A percentile compares a stretch with the other conserved stretches of the same genome.
These are phyloP conservation scores for Yarrowia hollandica DNA, from an alignment of 805 yeast species.

Conservation along the genomic window DNA sequence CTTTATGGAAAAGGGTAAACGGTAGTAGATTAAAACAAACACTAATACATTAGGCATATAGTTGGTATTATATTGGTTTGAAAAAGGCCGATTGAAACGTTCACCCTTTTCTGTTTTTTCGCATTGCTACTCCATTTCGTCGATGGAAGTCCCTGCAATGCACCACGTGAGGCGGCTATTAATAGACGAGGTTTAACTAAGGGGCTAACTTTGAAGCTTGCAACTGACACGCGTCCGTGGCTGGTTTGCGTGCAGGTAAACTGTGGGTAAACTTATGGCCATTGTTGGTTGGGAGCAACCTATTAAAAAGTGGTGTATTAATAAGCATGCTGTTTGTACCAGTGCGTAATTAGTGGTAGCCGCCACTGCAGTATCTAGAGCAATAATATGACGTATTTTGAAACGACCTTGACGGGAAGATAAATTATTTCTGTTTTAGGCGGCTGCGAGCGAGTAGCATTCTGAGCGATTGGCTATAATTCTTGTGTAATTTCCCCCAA, in stretches of 20 bases:
- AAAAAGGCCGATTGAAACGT: not conserved
- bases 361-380: too few species aligned
- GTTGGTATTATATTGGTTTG: too few species aligned
- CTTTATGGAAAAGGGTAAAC: constrained; percentile 11
- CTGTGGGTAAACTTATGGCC: not conserved
- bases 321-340: too few species aligned
- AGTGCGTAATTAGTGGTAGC: too few species aligned
- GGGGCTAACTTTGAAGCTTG: constrained; percentile 23
- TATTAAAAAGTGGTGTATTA: not conserved
- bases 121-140: not conserved
- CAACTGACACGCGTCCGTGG: constrained; percentile 22
- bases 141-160: constrained; percentile 15
- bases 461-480: too few species aligned
- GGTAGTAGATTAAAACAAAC: not conserved
- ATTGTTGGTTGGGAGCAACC: constrained; percentile 11
- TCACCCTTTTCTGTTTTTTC: not conserved
- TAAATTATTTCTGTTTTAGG: too few species aligned
- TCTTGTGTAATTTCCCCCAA: too few species aligned
- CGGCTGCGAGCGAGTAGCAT: too few species aligned
- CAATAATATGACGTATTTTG: too few species aligned
- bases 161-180: constrained; percentile 26
- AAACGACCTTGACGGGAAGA: too few species aligned
- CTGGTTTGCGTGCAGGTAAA: constrained; percentile 15
- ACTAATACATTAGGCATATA: not conserved
- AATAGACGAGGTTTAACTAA: constrained; percentile 11